phyloP scores from a whole-genome alignment of 495 filamentous ascomycete species.

The Neurospora sp. region DNA sequence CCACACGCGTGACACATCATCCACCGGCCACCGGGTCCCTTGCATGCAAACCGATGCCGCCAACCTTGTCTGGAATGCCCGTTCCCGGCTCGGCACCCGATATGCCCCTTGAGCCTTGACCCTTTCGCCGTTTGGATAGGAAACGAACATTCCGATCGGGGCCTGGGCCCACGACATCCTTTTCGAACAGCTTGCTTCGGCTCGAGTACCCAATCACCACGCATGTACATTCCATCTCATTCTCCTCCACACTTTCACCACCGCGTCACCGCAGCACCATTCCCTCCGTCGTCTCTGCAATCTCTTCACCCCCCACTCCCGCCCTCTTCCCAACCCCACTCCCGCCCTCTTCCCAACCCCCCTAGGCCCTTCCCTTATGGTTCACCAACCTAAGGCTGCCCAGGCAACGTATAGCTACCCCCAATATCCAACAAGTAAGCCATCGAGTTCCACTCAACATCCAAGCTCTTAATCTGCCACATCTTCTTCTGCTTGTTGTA shows the following conservation, averaged over 20 bases:
- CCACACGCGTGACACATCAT: background rate
- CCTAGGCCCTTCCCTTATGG: no score
- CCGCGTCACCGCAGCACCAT: no score
- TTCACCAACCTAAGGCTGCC: background rate
- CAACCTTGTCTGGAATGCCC: background rate
- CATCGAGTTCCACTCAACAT: conserved; percentile 24
- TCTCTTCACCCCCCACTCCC: no score
- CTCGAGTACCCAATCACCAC: background rate
- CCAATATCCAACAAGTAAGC: conserved; percentile 18
- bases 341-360: no score
- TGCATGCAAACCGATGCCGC: background rate
- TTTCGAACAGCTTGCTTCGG: background rate
- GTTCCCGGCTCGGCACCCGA: background rate
- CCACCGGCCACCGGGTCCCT: background rate
- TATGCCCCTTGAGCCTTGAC: background rate
- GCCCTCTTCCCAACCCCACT: no score
- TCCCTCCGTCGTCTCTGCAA: no score
- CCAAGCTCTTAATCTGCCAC: conserved; percentile 21
- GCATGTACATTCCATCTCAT: background rate
- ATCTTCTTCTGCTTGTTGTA: conserved; percentile 4
- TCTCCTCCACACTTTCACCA: background rate
- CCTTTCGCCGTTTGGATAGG: background rate
- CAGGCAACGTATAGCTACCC: conserved; percentile 10
- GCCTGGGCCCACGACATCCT: background rate
- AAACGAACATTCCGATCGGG: background rate